A percentile compares a stretch with the other conserved stretches of the same genome.
These are phyloP conservation scores for Hypoxylon sp. DNA, from an alignment of 2,329 filamentous ascomycete species.

Conservation along the genomic window DNA sequence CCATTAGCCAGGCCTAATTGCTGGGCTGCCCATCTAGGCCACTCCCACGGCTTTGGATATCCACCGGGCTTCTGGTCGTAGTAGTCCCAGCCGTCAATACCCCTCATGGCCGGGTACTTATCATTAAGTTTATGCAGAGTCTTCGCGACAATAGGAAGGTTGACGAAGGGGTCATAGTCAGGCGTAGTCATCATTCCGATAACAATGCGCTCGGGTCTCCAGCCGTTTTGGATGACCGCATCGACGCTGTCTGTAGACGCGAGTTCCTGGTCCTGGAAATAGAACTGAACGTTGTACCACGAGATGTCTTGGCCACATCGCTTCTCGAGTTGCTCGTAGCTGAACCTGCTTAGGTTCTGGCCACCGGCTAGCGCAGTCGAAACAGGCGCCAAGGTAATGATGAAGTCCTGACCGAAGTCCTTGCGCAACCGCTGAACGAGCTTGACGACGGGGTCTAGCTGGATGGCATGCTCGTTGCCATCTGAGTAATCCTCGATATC, in stretches of 20 bases:
- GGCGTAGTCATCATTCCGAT: conserved; percentile 16
- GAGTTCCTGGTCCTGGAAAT: conserved; percentile 14
- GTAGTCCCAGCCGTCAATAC: conserved; percentile 18
- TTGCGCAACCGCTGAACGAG: conserved; percentile 16
- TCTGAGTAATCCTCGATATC: conserved; percentile 31
- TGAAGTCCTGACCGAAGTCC: conserved; percentile 34
- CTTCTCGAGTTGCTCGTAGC: conserved; percentile 28
- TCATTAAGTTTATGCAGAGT: background rate
- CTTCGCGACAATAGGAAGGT: conserved; percentile 10
- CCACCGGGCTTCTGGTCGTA: conserved; percentile 22
- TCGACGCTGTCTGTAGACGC: conserved; percentile 15
- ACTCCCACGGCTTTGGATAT: conserved; percentile 12
- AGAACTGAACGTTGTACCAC: conserved; percentile 37
- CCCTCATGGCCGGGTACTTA: conserved; percentile 14
- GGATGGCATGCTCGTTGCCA: conserved; percentile 11
- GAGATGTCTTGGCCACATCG: conserved; percentile 20
- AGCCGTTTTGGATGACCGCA: conserved; percentile 9
- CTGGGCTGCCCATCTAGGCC: conserved; percentile 16
- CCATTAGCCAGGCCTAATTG: conserved; percentile 1
- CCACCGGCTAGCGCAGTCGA: conserved; percentile 26
- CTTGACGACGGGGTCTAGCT: conserved; percentile 11
- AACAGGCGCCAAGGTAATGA: conserved; percentile 33
- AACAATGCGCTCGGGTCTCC: conserved; percentile 13
- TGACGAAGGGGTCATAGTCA: conserved; percentile 8
- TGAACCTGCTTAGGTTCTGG: conserved; percentile 27